A percentile compares a stretch with the other conserved stretches of the same genome.
These are phyloP conservation scores for Sordariomycetes sp. DNA, from an alignment of 2,329 filamentous ascomycete species.

Conservation along the genomic window DNA sequence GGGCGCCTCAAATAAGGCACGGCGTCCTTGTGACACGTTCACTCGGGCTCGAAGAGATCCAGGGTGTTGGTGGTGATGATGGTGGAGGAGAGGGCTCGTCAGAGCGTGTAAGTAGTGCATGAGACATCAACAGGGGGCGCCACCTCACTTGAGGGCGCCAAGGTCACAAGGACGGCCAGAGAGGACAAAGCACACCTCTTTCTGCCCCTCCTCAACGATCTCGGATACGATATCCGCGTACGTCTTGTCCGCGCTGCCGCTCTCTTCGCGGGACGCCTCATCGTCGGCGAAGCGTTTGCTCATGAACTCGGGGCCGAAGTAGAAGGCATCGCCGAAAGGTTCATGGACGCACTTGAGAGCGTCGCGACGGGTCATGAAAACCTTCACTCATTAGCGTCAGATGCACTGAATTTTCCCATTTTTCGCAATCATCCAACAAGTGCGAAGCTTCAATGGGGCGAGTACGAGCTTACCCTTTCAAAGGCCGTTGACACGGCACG, in stretches of 20 bases:
- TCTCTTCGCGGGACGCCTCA: constrained; percentile 39
- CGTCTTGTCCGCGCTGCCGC: constrained; percentile 61
- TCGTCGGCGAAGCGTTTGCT: constrained; percentile 71
- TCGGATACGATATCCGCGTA: constrained; percentile 72
- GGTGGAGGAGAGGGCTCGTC: neutral
- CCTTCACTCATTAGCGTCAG: constrained; percentile 40
- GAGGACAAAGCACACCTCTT: constrained; percentile 51
- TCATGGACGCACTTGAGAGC: constrained; percentile 81
- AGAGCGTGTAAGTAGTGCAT: neutral
- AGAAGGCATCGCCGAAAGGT: constrained; percentile 94
- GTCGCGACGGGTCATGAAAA: constrained; percentile 91
- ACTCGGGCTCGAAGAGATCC: neutral
- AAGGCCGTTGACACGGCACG: constrained; percentile 95
- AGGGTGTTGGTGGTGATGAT: neutral
- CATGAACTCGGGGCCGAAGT: constrained; percentile 86
- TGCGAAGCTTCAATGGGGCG: neutral
- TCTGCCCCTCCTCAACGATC: constrained; percentile 48
- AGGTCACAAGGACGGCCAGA: constrained; percentile 9
- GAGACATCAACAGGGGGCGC: no score
- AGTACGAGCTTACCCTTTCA: constrained; percentile 60
- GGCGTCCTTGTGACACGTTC: neutral
- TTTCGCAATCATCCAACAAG: constrained; percentile 4
- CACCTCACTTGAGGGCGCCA: constrained; percentile 3
- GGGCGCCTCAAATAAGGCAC: no score
- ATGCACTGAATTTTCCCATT: neutral